These are phyloP conservation scores for Fusarium vanettenii DNA, from an alignment of 2,329 filamentous ascomycete genomes.

Conservation along the genomic window DNA sequence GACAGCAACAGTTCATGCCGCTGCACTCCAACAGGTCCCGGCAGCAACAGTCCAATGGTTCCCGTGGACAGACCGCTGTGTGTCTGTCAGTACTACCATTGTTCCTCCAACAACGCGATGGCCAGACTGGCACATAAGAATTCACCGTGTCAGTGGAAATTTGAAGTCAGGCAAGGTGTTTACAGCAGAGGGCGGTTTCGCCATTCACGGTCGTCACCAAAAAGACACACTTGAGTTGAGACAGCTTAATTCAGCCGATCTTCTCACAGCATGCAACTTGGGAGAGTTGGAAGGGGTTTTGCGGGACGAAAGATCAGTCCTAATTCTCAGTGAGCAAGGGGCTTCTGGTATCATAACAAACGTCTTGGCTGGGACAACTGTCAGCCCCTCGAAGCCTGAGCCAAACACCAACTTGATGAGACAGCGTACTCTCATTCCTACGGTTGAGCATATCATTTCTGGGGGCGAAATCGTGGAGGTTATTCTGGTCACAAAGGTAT, in stretches of 20 bases:
- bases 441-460: background rate
- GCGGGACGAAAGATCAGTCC: background rate
- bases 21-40: background rate
- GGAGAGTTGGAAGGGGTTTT: background rate
- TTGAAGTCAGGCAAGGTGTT: background rate
- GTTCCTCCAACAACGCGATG: background rate
- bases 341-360: background rate
- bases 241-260: background rate
- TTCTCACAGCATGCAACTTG: background rate
- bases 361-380: background rate
- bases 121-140: background rate
- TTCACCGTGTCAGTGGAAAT: background rate
- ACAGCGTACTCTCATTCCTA: slow-evolving; percentile 19
- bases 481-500: background rate
- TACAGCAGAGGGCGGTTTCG: background rate
- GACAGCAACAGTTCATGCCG: background rate
- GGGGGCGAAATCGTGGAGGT: background rate
- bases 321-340: background rate
- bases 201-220: background rate
- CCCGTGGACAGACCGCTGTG: background rate
- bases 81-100: background rate
- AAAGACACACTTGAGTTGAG: background rate
- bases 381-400: slow-evolving; percentile 10
- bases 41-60: background rate
- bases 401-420: slow-evolving; percentile 30